These are phyloP conservation scores for Starmerella stellata DNA, from an alignment of 805 yeast species.

Conservation along the genomic window DNA sequence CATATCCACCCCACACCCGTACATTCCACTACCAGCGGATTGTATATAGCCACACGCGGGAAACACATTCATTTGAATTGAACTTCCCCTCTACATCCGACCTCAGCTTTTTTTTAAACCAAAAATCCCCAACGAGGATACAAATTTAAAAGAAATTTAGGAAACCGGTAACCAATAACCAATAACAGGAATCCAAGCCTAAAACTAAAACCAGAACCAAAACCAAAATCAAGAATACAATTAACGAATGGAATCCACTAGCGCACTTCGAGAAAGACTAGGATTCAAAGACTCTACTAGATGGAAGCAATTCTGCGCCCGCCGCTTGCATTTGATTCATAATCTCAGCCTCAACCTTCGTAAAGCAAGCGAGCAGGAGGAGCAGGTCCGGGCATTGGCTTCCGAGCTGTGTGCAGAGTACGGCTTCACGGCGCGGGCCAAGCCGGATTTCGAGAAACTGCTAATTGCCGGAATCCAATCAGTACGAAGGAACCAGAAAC, in stretches of 20 bases:
- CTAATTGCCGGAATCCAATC: constrained; percentile 90
- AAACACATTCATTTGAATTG: too few relatives aligned
- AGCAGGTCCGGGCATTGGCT: constrained; percentile 62
- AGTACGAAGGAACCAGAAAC: constrained; percentile 58
- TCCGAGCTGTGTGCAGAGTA: constrained; percentile 60
- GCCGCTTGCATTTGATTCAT: constrained; percentile 78
- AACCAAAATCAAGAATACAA: too few relatives aligned
- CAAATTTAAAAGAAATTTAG: too few relatives aligned
- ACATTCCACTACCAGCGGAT: too few relatives aligned
- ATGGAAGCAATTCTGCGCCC: constrained; percentile 84
- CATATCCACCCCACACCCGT: too few relatives aligned
- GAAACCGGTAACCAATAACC: too few relatives aligned
- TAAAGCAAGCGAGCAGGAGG: constrained; percentile 88
- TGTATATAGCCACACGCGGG: too few relatives aligned
- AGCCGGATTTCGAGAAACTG: constrained; percentile 66
- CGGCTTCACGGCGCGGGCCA: constrained; percentile 39
- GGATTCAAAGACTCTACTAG: constrained; percentile 61
- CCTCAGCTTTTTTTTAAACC: too few relatives aligned
- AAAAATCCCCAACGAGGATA: too few relatives aligned
- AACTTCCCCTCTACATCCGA: too few relatives aligned
- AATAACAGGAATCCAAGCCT: too few relatives aligned
- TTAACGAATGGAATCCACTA: constrained; percentile 28
- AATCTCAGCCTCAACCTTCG: constrained; percentile 40
- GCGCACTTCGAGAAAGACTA: constrained; percentile 40
- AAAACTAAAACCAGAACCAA: too few relatives aligned